Evolutionary conservation across 306 rosid species (phyloP), one percentile per base, ranked within the genome.

Genomic region (Prunus campanulata): DNA sequence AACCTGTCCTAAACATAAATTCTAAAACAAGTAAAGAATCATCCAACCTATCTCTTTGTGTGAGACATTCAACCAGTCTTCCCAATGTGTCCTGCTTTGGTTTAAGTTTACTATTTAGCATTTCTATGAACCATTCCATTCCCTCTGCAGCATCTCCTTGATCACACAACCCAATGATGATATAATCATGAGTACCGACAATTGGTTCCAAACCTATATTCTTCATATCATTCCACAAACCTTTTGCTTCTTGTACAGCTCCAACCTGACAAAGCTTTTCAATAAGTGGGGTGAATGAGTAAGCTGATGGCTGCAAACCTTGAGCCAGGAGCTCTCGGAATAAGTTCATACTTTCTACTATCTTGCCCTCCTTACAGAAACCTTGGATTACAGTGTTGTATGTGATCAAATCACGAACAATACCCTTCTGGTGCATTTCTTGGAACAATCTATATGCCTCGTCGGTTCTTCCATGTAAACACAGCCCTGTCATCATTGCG

Each of bases 11-110:
- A 70, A 86, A 72, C 98, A 89, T 83, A 52, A 79, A 69, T 70
- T 81, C 93, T 83, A 89, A 76, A 79, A 87, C 81, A 74, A 82
- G 74, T 77, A 91, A 85, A 86, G 88, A 76, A 75, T 91, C 91
- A 84, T 91, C 90, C 72, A 87, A 78, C 78, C 76, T 88, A 77
- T 83, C 84, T 72, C 60, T 78, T 67, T 74, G 66, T 59, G 72
- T 66, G 30, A 91, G 86, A 81, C 90, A 14, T 55, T 60, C 35
- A 72, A 91, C 66, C 77, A 91, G 54, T 77, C 44, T 76, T 82
- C 73, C 82, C 81, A 93, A 91, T 29, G 90, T 89, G 59, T n/a
- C 50, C 62, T 42, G 44, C 59, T 48, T 71, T 70, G 91, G 91
- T 82, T 83, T 86, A 76, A 82, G 80, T 74, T 86, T 85, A 77